phyloP scores from a whole-genome alignment of 1,139 yeast genomes.

The Kodamaea sp. region DNA sequence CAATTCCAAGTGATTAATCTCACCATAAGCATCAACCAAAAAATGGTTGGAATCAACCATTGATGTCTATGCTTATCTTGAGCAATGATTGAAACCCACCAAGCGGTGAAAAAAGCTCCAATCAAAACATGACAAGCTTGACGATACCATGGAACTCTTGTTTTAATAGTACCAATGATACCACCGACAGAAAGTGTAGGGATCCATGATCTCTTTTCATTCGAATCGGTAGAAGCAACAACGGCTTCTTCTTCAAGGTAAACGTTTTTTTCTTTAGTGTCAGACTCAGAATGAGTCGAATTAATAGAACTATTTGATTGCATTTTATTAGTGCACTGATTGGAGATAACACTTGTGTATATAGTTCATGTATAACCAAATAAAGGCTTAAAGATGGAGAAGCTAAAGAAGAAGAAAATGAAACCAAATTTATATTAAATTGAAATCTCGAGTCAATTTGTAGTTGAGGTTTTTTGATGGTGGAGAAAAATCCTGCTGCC shows the following conservation, averaged over 20 bases:
- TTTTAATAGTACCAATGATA: slow-evolving; percentile 7
- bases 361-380: background rate
- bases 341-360: slow-evolving; percentile 13
- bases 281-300: background rate
- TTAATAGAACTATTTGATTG: slow-evolving; percentile 1
- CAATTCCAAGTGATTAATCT: slow-evolving; percentile 55
- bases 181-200: slow-evolving; percentile 3
- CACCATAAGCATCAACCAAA: slow-evolving; percentile 53
- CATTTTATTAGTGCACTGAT: slow-evolving; percentile 12
- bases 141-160: slow-evolving; percentile 14
- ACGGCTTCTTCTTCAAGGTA: background rate
- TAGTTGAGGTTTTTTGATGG: too few species aligned
- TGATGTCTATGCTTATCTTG: slow-evolving; percentile 50
- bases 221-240: background rate
- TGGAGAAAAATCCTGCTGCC: too few species aligned
- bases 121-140: slow-evolving; percentile 28
- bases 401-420: too few species aligned
- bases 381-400: too few species aligned
- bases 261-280: background rate
- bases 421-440: too few species aligned
- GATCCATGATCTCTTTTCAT: background rate
- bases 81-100: slow-evolving; percentile 62
- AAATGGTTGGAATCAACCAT: slow-evolving; percentile 63
- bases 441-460: too few species aligned
- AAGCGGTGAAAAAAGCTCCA: slow-evolving; percentile 55